Percentiles rank a stretch among this genome's conserved stretches.
phyloP scores from a whole-genome alignment of 2,329 filamentous ascomycete species.

The Ascocoryne sarcoides region DNA sequence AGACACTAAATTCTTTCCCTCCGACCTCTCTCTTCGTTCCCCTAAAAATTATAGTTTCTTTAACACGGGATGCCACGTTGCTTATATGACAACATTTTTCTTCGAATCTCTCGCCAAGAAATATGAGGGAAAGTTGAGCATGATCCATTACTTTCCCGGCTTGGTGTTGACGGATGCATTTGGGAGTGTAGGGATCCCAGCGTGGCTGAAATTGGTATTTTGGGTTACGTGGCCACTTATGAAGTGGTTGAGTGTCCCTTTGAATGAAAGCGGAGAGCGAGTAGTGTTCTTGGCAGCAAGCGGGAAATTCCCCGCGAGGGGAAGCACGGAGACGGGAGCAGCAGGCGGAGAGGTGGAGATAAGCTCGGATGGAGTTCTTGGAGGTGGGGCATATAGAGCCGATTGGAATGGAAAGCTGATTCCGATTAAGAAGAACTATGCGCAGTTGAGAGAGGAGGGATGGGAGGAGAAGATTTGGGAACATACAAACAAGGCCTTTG shows the following conservation, averaged over 20 bases:
- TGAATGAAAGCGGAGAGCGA: slow-evolving; percentile 26
- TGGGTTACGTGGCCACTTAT: slow-evolving; percentile 22
- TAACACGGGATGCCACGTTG: slow-evolving; percentile 23
- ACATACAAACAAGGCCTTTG: slow-evolving; percentile 16
- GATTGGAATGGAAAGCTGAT: slow-evolving; percentile 13
- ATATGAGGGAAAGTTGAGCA: slow-evolving; percentile 22
- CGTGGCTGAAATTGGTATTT: slow-evolving; percentile 27
- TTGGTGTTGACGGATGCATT: slow-evolving; percentile 28
- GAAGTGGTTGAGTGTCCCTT: slow-evolving; percentile 18
- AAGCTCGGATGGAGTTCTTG: slow-evolving; percentile 16
- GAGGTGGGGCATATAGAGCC: slow-evolving; percentile 24
- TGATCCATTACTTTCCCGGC: slow-evolving; percentile 29
- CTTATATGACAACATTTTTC: slow-evolving; percentile 29
- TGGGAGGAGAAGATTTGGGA: slow-evolving; percentile 16
- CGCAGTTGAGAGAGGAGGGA: slow-evolving; percentile 15
- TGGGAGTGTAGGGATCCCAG: slow-evolving; percentile 19
- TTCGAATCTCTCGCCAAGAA: slow-evolving; percentile 25
- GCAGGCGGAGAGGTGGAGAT: slow-evolving; percentile 7
- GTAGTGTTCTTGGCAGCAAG: slow-evolving; percentile 24
- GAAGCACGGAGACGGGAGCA: background rate
- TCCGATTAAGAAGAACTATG: slow-evolving; percentile 12
- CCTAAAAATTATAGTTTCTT: slow-evolving; percentile 22
- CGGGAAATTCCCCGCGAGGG: slow-evolving; percentile 15
- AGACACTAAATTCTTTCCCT: slow-evolving; percentile 23
- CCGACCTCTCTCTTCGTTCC: slow-evolving; percentile 25